phyloP scores from a whole-genome alignment of 2,329 filamentous ascomycete species.

The Cryphonectria parasitica region DNA sequence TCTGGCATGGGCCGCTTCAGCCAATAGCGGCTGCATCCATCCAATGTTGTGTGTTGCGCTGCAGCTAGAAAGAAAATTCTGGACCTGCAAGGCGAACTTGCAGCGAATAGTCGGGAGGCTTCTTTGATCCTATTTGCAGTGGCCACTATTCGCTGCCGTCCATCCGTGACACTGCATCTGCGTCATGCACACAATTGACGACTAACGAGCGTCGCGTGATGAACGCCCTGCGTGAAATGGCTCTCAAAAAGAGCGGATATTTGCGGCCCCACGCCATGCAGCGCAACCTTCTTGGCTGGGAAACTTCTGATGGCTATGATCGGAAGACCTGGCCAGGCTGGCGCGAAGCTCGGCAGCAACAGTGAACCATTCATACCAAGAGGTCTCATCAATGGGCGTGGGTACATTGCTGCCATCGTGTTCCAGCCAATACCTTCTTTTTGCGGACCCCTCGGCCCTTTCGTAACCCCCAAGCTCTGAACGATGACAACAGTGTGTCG shows the following conservation, averaged over 20 bases:
- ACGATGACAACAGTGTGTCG: not conserved
- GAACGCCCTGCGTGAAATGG: not conserved
- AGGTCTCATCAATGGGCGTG: not conserved
- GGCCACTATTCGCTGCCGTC: conserved; percentile 8
- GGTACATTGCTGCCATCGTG: not conserved
- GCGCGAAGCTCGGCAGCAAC: not conserved
- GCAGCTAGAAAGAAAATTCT: conserved; percentile 19
- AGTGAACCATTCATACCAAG: not conserved
- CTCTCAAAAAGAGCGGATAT: not conserved
- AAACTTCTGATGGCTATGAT: not conserved
- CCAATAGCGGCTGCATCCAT: conserved; percentile 36
- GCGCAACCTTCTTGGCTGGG: not conserved
- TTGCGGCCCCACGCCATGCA: not conserved
- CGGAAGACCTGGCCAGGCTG: not conserved
- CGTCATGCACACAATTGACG: conserved; percentile 26
- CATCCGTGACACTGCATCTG: conserved; percentile 21
- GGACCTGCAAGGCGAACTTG: conserved; percentile 19
- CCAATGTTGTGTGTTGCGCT: conserved; percentile 6
- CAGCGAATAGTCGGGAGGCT: conserved; percentile 16
- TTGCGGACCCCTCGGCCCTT: not conserved
- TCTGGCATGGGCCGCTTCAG: conserved; percentile 45
- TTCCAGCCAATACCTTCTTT: not conserved
- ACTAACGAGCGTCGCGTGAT: conserved; percentile 2
- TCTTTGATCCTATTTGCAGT: not conserved
- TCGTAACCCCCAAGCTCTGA: too few species aligned